Evolutionary conservation across 2,329 filamentous ascomycete species (phyloP).

Genomic region (Colletotrichum chlorophyti): DNA sequence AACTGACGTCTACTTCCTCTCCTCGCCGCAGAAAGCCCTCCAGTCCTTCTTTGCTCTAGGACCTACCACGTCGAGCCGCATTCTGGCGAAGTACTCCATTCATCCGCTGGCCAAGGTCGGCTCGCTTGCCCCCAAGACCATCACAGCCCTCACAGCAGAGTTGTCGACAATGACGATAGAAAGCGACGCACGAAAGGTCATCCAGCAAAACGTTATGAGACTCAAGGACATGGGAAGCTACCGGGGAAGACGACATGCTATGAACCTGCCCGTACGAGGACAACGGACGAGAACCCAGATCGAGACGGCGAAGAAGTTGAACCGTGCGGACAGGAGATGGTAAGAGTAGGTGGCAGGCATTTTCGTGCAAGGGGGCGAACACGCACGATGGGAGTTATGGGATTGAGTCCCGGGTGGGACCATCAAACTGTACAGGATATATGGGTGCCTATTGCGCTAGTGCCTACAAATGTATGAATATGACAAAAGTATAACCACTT

Average conservation of each 20-base stretch:
- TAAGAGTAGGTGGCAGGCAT: conserved; percentile 31
- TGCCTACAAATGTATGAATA: conserved; percentile 26
- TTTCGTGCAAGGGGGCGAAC: not conserved
- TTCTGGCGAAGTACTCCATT: conserved; percentile 90
- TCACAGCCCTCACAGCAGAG: conserved; percentile 83
- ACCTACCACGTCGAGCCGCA: conserved; percentile 68
- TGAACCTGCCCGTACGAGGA: conserved; percentile 89
- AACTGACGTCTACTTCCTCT: conserved; percentile 10
- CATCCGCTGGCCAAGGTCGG: conserved; percentile 83
- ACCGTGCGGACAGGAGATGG: conserved; percentile 58
- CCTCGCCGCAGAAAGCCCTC: conserved; percentile 67
- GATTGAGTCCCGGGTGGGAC: not conserved
- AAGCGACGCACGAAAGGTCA: conserved; percentile 78
- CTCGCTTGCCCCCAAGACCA: conserved; percentile 74
- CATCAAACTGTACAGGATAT: conserved; percentile 35
- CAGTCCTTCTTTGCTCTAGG: conserved; percentile 89
- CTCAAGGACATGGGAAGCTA: conserved; percentile 92
- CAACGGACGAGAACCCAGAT: conserved; percentile 85
- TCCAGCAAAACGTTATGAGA: conserved; percentile 85
- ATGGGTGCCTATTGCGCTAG: not conserved
- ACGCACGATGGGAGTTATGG: not conserved
- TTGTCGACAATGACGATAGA: conserved; percentile 93
- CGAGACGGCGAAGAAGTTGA: conserved; percentile 66
- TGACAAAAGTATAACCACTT: conserved; percentile 24
- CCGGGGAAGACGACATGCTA: conserved; percentile 87